A percentile compares a stretch with the other conserved stretches of the same genome.
Conservation (phyloP, 768 basidiomycete genomes). For the Rubroboletus pulcherrimus region DNA sequence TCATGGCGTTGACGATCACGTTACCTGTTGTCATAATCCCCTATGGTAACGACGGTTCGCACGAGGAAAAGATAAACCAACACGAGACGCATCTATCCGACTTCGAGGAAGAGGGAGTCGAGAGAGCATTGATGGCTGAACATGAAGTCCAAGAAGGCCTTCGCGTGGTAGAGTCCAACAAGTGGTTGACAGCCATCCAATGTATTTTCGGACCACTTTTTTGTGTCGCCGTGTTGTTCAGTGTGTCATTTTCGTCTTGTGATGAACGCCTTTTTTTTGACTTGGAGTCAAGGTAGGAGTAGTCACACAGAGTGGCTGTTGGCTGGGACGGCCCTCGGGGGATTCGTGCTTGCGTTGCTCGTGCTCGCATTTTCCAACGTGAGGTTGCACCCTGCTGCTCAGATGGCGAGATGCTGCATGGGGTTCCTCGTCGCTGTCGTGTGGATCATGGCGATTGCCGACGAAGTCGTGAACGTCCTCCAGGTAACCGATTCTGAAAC, state of each 20-base stretch:
- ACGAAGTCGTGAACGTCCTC: conserved; percentile 89
- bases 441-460: conserved; percentile 98
- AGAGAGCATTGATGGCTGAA: conserved; percentile 66
- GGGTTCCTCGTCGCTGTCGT: conserved; percentile 89
- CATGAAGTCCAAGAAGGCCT: conserved; percentile 69
- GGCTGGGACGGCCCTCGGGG: conserved; percentile 51
- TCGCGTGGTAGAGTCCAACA: conserved; percentile 63
- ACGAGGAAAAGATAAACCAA: conserved; percentile 28
- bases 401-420: conserved; percentile 77
- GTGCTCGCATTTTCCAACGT: conserved; percentile 59
- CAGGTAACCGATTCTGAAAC: conserved; percentile 47
- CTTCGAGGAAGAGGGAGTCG: conserved; percentile 75
- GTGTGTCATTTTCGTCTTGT: conserved; percentile 42
- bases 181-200: conserved; percentile 83
- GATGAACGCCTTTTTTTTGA: neutral
- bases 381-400: conserved; percentile 53
- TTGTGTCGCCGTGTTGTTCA: conserved; percentile 69
- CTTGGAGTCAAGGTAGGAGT: conserved; percentile 28
- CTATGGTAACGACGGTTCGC: conserved; percentile 30
- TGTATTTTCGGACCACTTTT: conserved; percentile 82
- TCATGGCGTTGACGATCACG: conserved; percentile 81
- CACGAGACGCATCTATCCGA: conserved; percentile 51
- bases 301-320: conserved; percentile 47
- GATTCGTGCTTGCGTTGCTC: conserved; percentile 48
- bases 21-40: conserved; percentile 82